phyloP scores from a whole-genome alignment of 2,329 filamentous ascomycete genomes.

The Trichoderma sp. region DNA sequence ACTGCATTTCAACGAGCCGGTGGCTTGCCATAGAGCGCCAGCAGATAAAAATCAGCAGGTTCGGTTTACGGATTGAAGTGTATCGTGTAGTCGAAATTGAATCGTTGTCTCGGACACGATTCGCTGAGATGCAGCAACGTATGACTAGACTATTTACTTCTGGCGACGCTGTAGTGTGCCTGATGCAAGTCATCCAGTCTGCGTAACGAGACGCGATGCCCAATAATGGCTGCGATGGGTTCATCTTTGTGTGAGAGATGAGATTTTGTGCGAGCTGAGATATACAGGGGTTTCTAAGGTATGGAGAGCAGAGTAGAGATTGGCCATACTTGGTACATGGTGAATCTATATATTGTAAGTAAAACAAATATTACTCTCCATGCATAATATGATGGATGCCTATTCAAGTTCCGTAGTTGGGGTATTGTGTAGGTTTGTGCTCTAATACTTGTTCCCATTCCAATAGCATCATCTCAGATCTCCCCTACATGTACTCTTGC shows the following conservation, averaged over 20 bases:
- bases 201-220: background rate
- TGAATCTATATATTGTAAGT: background rate
- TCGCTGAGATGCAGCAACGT: background rate
- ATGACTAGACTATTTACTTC: background rate
- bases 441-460: background rate
- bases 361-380: background rate
- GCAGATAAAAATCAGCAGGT: background rate
- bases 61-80: background rate
- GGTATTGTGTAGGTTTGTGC: background rate
- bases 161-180: background rate
- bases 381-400: too few species aligned
- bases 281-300: background rate
- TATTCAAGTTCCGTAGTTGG: background rate
- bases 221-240: background rate
- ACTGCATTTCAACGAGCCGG: background rate
- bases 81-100: background rate
- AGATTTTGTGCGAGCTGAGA: background rate
- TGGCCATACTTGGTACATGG: background rate
- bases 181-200: background rate
- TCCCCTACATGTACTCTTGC: background rate
- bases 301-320: background rate
- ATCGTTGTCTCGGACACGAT: background rate
- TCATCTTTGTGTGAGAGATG: background rate
- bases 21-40: background rate
- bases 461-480: background rate